phyloP scores from a whole-genome alignment of 441 rosid genomes.

The Rhodomyrtus psidioides region DNA sequence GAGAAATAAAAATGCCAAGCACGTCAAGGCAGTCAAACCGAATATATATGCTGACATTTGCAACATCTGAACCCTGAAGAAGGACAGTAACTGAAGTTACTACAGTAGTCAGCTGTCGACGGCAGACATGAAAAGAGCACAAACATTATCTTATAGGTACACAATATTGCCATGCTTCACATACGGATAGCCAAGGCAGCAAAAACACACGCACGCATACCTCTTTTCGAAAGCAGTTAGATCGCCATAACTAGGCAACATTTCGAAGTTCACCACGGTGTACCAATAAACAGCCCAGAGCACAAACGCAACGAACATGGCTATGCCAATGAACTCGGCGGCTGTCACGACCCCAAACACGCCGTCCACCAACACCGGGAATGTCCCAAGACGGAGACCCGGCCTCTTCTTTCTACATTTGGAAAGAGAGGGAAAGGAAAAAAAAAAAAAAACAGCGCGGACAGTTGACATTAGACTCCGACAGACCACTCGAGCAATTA shows the following conservation, averaged over 20 bases:
- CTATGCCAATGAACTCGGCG: neutral
- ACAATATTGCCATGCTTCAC: neutral
- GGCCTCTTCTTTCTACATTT: neutral
- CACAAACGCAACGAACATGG: neutral
- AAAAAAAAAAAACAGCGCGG: neutral
- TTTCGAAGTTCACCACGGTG: neutral
- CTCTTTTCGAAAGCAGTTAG: slow-evolving; percentile 1
- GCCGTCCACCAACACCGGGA: slow-evolving; percentile 1
- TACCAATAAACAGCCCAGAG: neutral
- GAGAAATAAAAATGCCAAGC: slow-evolving; percentile 57
- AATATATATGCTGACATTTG: slow-evolving; percentile 6
- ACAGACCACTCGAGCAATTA: neutral
- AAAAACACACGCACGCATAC: neutral
- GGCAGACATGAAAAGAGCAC: neutral
- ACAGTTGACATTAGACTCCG: neutral
- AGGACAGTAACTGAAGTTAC: neutral
- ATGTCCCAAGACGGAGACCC: neutral
- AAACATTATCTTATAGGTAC: neutral
- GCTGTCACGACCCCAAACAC: neutral
- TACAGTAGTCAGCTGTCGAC: neutral
- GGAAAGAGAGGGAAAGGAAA: too few relatives aligned
- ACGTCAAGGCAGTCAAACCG: slow-evolving; percentile 8
- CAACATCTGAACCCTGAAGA: slow-evolving; percentile 2
- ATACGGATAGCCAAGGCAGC: neutral
- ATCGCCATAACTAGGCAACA: neutral